These are phyloP conservation scores for Salicornia ramosissima DNA, from an alignment of 148 eudicot species.

Conservation along the genomic window DNA sequence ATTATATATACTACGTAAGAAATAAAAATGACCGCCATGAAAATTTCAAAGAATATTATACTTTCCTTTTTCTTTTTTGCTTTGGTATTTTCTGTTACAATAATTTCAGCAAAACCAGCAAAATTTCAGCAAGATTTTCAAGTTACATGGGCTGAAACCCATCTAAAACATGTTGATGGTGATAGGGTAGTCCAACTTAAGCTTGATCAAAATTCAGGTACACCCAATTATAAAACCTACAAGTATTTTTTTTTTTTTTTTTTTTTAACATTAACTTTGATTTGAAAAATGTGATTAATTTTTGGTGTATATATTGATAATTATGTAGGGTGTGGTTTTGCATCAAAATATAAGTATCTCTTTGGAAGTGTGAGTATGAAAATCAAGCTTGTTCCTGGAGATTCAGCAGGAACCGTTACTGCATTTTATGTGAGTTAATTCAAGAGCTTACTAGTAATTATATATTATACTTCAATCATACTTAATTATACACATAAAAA, in stretches of 20 bases:
- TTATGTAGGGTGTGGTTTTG: conserved; percentile 72
- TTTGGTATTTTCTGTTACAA: not conserved
- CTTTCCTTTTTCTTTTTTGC: conserved; percentile 2
- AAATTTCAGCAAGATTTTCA: conserved; percentile 64
- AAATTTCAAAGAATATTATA: not conserved
- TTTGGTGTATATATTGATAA: not conserved
- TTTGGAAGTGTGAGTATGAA: conserved; percentile 80
- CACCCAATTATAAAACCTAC: too few species aligned
- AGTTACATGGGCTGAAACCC: conserved; percentile 66
- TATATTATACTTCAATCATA: not conserved
- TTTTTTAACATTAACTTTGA: not conserved
- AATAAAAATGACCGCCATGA: conserved; percentile 1
- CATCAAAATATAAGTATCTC: conserved; percentile 62
- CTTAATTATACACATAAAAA: too few species aligned
- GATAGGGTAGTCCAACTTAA: conserved; percentile 68
- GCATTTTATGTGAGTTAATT: conserved; percentile 63
- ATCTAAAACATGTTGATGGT: conserved; percentile 56
- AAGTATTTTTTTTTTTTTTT: not conserved
- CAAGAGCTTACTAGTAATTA: not conserved
- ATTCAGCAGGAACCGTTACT: conserved; percentile 91
- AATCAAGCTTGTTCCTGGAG: conserved; percentile 82
- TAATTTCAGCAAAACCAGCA: conserved; percentile 47
- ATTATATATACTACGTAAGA: not conserved
- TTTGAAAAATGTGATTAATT: not conserved
- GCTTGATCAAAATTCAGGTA: conserved; percentile 79